These are phyloP conservation scores for Alternaria incomplexa DNA, from an alignment of 2,329 filamentous ascomycete genomes.

Conservation along the genomic window DNA sequence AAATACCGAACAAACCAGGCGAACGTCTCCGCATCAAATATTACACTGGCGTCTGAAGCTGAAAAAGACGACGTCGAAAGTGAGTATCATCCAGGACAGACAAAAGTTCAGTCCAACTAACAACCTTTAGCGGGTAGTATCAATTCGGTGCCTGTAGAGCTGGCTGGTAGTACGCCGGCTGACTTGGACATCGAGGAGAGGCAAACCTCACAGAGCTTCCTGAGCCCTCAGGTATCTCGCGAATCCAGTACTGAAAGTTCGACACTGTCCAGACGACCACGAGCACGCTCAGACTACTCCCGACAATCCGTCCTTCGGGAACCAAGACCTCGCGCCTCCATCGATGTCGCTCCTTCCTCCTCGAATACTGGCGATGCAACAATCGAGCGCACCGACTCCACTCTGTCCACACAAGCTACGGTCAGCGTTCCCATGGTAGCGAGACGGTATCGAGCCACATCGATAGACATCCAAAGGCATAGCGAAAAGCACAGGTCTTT, in stretches of 20 bases:
- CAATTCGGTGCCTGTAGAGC: constrained; percentile 27
- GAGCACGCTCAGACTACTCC: constrained; percentile 2
- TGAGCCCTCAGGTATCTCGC: neutral
- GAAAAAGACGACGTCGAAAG: constrained; percentile 19
- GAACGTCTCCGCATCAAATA: constrained; percentile 30
- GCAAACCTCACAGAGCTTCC: constrained; percentile 13
- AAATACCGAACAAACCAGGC: constrained; percentile 26
- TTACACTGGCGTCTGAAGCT: constrained; percentile 21
- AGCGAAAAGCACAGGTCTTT: constrained; percentile 22
- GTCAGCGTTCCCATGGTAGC: constrained; percentile 19
- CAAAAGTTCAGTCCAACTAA: constrained; percentile 1
- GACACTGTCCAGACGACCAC: neutral
- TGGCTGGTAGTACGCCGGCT: constrained; percentile 38
- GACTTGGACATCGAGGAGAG: constrained; percentile 21
- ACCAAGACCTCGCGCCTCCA: neutral
- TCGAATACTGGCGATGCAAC: constrained; percentile 20
- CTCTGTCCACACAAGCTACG: constrained; percentile 16
- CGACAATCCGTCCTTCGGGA: neutral
- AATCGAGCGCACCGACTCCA: constrained; percentile 26
- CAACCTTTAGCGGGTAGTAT: constrained; percentile 14
- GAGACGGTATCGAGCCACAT: constrained; percentile 23
- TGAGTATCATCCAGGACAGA: constrained; percentile 7
- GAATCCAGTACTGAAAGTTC: neutral
- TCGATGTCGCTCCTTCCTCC: constrained; percentile 1
- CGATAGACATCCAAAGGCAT: constrained; percentile 22